phyloP scores from a whole-genome alignment of 495 filamentous ascomycete genomes.

The Neurospora hispaniola region DNA sequence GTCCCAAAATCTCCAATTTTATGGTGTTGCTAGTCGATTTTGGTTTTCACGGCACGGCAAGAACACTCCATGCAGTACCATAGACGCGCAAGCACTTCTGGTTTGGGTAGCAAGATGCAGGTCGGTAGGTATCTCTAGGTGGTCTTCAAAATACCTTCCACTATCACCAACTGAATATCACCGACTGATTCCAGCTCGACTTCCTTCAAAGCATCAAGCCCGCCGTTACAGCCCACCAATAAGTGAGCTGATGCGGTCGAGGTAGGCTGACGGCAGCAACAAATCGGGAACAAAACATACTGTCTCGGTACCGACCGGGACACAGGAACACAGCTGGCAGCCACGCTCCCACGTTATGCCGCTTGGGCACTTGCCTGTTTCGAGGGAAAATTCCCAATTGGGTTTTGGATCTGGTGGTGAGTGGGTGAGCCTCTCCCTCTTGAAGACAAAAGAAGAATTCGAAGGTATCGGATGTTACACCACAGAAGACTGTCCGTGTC shows the following conservation, averaged over 20 bases:
- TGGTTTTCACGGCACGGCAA: too few relatives aligned
- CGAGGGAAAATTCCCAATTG: neutral
- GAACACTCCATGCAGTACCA: too few relatives aligned
- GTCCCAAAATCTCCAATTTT: too few relatives aligned
- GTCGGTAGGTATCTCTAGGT: neutral
- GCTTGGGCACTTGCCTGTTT: neutral
- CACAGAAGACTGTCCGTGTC: neutral
- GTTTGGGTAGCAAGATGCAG: neutral
- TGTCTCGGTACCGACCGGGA: neutral
- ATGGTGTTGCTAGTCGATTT: too few relatives aligned
- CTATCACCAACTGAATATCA: neutral
- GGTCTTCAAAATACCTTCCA: neutral
- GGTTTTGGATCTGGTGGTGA: neutral
- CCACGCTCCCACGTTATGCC: neutral
- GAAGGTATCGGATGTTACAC: neutral
- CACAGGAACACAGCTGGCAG: neutral
- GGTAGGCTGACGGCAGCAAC: neutral
- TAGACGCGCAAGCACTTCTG: too few relatives aligned
- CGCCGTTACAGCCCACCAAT: neutral
- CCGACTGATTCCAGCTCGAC: neutral
- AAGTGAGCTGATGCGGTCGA: neutral
- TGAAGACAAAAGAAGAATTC: neutral
- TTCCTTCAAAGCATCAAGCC: neutral
- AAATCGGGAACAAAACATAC: neutral
- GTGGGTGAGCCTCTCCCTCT: neutral